Conservation (phyloP, 1,284 basidiomycete genomes). For the Papiliotrema fonsecae region DNA sequence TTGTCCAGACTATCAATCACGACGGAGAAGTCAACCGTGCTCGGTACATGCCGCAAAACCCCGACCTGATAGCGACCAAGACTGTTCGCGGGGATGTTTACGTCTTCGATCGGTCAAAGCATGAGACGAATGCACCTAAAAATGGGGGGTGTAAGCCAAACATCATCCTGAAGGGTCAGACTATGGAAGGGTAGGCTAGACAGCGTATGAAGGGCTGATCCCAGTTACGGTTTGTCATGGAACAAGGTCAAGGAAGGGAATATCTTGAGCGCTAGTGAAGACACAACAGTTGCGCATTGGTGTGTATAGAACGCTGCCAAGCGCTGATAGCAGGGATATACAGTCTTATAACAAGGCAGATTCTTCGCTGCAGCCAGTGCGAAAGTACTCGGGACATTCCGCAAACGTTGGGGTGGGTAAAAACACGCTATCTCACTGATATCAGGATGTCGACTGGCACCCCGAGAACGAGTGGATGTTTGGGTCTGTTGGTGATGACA, state of each 20-base stretch:
- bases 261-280: slow-evolving; percentile 88
- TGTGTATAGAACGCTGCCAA: slow-evolving; percentile 42
- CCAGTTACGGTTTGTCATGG: slow-evolving; percentile 89
- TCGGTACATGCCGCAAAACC: slow-evolving; percentile 98
- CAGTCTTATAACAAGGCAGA: slow-evolving; percentile 81
- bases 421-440: slow-evolving; percentile 9
- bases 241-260: slow-evolving; percentile 76
- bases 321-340: slow-evolving; percentile 66
- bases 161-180: slow-evolving; percentile 83
- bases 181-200: slow-evolving; percentile 75
- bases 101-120: slow-evolving; percentile 95
- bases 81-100: slow-evolving; percentile 83
- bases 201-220: slow-evolving; percentile 8
- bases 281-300: slow-evolving; percentile 95
- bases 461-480: slow-evolving; percentile 76
- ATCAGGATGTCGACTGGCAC: slow-evolving; percentile 95
- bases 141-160: slow-evolving; percentile 83
- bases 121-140: slow-evolving; percentile 83
- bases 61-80: slow-evolving; percentile 94
- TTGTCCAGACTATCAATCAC: slow-evolving; percentile 94
- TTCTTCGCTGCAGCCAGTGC: slow-evolving; percentile 71
- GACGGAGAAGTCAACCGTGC: slow-evolving; percentile 94
- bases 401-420: slow-evolving; percentile 77
- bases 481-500: slow-evolving; percentile 96
- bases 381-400: slow-evolving; percentile 79